Evolutionary conservation across 768 basidiomycete genomes (phyloP).

Genomic region (Lentinula aciculospora): DNA sequence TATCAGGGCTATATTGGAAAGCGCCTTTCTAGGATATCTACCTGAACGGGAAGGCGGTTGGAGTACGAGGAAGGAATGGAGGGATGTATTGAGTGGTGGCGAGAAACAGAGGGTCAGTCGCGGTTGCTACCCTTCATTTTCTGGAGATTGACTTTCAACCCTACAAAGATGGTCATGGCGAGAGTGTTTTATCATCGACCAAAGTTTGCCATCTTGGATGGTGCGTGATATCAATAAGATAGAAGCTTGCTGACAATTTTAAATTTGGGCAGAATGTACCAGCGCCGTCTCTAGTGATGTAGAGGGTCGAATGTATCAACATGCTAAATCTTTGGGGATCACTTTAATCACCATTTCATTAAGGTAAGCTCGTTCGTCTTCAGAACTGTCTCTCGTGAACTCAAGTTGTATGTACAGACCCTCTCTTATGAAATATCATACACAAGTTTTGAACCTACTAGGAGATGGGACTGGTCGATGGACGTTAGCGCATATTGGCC

Average conservation of each 20-base stretch:
- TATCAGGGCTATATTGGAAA: constrained; percentile 70
- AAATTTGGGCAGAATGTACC: constrained; percentile 65
- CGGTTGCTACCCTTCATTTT: constrained; percentile 24
- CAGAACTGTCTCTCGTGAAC: neutral
- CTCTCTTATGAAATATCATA: constrained; percentile 85
- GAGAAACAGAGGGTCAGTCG: constrained; percentile 77
- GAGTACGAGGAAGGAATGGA: constrained; percentile 90
- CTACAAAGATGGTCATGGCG: constrained; percentile 78
- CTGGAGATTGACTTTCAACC: constrained; percentile 7
- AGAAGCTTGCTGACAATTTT: neutral
- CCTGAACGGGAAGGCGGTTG: constrained; percentile 88
- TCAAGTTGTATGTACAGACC: constrained; percentile 43
- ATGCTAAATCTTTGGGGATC: constrained; percentile 82
- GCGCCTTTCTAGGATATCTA: constrained; percentile 80
- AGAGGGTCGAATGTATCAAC: constrained; percentile 93
- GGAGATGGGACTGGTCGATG: constrained; percentile 70
- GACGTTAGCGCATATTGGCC: constrained; percentile 59
- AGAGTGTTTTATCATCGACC: constrained; percentile 89
- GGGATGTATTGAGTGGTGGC: constrained; percentile 91
- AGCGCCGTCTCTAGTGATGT: constrained; percentile 95
- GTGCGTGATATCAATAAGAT: constrained; percentile 35
- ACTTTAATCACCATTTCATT: constrained; percentile 92
- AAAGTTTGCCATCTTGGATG: constrained; percentile 80
- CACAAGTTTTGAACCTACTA: constrained; percentile 70
- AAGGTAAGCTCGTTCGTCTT: constrained; percentile 39